Evolutionary conservation across 2,329 filamentous ascomycete genomes (phyloP), one percentile per base, ranked within the genome.

Genomic region (Calonectria hawksworthii): DNA sequence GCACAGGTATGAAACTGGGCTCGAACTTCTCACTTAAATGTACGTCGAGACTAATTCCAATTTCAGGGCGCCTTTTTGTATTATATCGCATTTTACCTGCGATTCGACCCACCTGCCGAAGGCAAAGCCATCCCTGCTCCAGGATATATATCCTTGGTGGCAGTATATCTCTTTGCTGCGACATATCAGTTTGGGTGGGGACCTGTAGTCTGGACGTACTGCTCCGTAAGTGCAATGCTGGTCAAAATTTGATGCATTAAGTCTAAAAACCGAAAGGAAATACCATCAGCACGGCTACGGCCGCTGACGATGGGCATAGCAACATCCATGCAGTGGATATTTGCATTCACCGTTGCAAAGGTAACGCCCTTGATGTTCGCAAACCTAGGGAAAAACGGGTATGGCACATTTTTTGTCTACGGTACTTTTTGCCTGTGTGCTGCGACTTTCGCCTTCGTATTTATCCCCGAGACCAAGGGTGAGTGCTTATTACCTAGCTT

Each of bases 321-420:
- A 1, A 75, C 73, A 1, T 65, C 73, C 3, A 69, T 59, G 26
- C 70, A 75, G 23, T 75, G 70, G 65, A 50, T 75, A 10, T 75
- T 75, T 65, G 72, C 72, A 28, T 75, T 75, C 54, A 70, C 69
- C 26, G 73, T 73, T 7, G 70, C 69, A 7, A 73, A 69, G 34
- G 23, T 50, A 21, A 75, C 73, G 0, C 41, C 65, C 0, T 65
- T 56, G 23, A 75, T 75, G 65, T 73, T 75, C 32, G 69, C 73
- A 16, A 75, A 70, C 9, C 36, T 69, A 14, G 73, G 73, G 0
- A 4, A 28, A 0, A 50, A 67, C 18, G 70, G 73, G 5, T 75
- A 73, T 23, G 73, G 73, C 14, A 75, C 73, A 3, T 69, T 73
- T 47, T 75, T 75, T 41, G 26, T 75, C 0, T 73, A 75, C 26